Conservation (phyloP, 306 rosid genomes). For the Malus orientalis region DNA sequence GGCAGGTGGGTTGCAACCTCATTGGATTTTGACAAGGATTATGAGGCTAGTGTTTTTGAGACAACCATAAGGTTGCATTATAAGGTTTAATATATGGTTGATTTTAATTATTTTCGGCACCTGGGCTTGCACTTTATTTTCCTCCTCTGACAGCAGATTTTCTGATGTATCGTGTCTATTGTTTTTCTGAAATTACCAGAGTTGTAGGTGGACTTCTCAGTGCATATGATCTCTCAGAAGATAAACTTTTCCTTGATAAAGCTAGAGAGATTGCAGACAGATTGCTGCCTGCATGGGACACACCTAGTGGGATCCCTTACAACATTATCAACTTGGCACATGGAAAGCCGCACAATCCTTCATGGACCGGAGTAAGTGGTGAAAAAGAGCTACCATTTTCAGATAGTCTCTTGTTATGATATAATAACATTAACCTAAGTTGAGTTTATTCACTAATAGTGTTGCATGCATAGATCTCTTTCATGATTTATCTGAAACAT, state of each 20-base stretch:
- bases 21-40: conserved; percentile 91
- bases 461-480: conserved; percentile 8
- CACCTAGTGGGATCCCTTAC: conserved; percentile 89
- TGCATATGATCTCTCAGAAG: conserved; percentile 90
- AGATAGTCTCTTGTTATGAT: neutral
- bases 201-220: conserved; percentile 99
- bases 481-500: neutral
- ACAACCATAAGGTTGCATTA: conserved; percentile 97
- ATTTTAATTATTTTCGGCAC: conserved; percentile 20
- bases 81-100: conserved; percentile 79
- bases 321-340: conserved; percentile 81
- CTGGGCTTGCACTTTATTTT: conserved; percentile 3
- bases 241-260: conserved; percentile 79
- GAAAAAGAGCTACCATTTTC: neutral
- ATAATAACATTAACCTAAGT: neutral
- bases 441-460: neutral
- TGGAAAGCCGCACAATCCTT: conserved; percentile 73
- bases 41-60: conserved; percentile 97
- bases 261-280: conserved; percentile 95
- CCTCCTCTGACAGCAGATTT: neutral
- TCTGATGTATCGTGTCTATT: conserved; percentile 10
- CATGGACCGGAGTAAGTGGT: conserved; percentile 90
- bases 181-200: conserved; percentile 46
- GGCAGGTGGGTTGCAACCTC: conserved; percentile 83
- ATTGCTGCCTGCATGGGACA: conserved; percentile 93